phyloP scores from a whole-genome alignment of 306 rosid genomes.

The Quercus berberidifolia region DNA sequence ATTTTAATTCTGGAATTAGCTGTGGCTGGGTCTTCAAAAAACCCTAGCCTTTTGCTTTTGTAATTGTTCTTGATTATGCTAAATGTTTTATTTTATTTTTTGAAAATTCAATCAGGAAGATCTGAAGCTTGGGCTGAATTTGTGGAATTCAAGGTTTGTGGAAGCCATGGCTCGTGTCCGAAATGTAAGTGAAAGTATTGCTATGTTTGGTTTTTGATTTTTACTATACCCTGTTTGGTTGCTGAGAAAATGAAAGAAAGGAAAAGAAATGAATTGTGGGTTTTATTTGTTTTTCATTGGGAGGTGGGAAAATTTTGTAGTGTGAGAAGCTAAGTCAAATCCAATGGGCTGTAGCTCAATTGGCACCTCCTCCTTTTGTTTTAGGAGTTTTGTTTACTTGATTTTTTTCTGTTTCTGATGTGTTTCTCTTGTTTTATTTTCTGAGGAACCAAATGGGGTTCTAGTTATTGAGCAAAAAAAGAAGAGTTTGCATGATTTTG shows the following conservation, averaged over 20 bases:
- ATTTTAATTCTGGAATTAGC: not conserved
- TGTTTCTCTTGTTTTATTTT: no score
- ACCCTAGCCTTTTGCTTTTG: not conserved
- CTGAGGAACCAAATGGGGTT: no score
- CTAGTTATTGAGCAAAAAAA: no score
- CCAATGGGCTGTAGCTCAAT: no score
- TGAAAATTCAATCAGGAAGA: not conserved
- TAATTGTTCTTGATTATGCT: not conserved
- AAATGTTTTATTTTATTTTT: not conserved
- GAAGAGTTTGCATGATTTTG: not conserved
- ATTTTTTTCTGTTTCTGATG: not conserved
- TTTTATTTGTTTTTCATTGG: not conserved
- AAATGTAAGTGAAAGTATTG: slow-evolving; percentile 26
- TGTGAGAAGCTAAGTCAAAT: not conserved
- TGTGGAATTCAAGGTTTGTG: not conserved
- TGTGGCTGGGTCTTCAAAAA: not conserved
- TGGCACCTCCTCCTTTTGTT: not conserved
- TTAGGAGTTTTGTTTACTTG: not conserved
- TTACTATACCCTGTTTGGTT: slow-evolving; percentile 13
- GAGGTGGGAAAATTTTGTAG: not conserved
- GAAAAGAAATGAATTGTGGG: not conserved
- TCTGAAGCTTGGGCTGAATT: not conserved
- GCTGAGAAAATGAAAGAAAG: not conserved
- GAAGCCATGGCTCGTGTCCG: slow-evolving; percentile 44
- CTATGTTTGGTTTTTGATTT: not conserved